These are phyloP conservation scores for Neurospora crassa DNA, from an alignment of 2,329 filamentous ascomycete genomes.

Conservation along the genomic window DNA sequence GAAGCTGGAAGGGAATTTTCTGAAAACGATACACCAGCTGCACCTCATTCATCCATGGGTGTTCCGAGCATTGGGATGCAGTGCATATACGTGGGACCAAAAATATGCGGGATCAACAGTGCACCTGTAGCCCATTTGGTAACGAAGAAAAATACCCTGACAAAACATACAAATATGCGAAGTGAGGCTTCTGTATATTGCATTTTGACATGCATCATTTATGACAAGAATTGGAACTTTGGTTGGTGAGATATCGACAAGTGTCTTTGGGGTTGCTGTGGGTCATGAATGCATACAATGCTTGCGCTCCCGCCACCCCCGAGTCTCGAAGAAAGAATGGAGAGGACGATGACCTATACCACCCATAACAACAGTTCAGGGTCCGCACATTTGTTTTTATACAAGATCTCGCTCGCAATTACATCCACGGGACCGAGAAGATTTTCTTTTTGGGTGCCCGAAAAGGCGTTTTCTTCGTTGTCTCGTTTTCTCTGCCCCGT, in stretches of 20 bases:
- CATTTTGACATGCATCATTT: fast-evolving
- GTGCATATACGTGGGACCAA: neutral
- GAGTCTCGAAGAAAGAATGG: too few relatives aligned
- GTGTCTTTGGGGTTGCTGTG: neutral
- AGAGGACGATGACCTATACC: too few relatives aligned
- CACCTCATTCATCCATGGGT: neutral
- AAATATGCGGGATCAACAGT: neutral
- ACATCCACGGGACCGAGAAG: neutral
- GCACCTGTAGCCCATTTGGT: neutral
- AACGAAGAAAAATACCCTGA: neutral
- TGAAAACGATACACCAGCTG: too few relatives aligned
- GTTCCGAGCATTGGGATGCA: neutral
- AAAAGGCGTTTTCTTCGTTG: neutral
- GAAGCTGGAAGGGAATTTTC: neutral
- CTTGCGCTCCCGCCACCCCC: neutral
- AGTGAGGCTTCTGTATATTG: neutral
- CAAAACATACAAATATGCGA: neutral
- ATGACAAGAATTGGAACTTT: neutral
- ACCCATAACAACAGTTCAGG: too few relatives aligned
- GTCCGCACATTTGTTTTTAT: too few relatives aligned
- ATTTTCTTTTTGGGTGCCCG: neutral
- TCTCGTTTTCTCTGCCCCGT: neutral
- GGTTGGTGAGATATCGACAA: neutral
- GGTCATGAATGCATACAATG: neutral
- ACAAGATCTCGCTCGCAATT: neutral